phyloP scores from a whole-genome alignment of 176 grass and related monocot genomes.

The Bonia amplexicaulis region DNA sequence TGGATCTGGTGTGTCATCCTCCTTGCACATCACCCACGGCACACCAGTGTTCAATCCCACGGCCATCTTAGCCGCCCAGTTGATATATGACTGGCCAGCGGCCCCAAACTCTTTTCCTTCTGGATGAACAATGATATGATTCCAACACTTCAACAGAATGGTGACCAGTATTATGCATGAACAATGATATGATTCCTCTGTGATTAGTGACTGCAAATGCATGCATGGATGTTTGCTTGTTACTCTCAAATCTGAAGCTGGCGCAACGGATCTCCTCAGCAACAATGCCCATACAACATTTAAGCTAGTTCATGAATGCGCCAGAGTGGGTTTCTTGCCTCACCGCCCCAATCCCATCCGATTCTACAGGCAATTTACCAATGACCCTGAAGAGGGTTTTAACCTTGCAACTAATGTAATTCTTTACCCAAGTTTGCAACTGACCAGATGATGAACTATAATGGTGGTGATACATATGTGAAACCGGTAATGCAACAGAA shows the following conservation, averaged over 20 bases:
- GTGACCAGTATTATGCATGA: neutral
- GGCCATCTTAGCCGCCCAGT: constrained; percentile 97
- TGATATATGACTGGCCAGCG: constrained; percentile 75
- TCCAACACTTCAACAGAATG: neutral
- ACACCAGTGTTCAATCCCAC: constrained; percentile 73
- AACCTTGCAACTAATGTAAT: neutral
- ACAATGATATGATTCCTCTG: neutral
- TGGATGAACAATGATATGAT: too few relatives aligned
- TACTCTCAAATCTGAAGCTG: neutral
- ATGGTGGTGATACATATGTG: neutral
- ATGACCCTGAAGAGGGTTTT: neutral
- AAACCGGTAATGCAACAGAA: neutral
- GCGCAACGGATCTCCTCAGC: neutral
- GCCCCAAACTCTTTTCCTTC: constrained; percentile 79
- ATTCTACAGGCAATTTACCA: neutral
- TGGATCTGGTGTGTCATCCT: constrained; percentile 99
- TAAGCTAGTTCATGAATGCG: neutral
- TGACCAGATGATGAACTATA: neutral
- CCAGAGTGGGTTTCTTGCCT: neutral
- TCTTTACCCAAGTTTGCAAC: neutral
- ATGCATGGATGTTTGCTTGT: neutral
- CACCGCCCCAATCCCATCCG: neutral
- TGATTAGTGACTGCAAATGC: neutral
- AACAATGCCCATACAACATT: neutral
- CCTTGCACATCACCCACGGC: constrained; percentile 99